Conservation (phyloP, 2,329 filamentous ascomycete genomes). For the Calonectria multiphialidica region DNA sequence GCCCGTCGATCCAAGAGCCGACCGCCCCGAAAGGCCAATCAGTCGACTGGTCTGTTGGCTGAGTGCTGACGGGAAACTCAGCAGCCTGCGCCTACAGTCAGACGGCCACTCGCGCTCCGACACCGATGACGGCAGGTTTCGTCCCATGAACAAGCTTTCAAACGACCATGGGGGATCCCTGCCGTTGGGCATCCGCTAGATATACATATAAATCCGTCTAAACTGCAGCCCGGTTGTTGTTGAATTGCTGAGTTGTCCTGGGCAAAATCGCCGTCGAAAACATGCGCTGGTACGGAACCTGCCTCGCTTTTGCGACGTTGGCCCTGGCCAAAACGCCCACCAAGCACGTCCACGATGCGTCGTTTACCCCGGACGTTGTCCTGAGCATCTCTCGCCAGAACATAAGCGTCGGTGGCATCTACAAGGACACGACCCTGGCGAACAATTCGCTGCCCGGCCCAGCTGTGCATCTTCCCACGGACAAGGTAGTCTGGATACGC, state of each 20-base stretch:
- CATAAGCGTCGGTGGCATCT: neutral
- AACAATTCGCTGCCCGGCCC: neutral
- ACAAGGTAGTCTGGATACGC: neutral
- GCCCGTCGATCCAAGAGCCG: neutral
- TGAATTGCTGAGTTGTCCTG: neutral
- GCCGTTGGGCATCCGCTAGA: neutral
- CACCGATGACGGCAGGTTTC: neutral
- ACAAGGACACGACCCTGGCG: neutral
- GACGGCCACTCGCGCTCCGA: neutral
- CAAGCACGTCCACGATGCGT: neutral
- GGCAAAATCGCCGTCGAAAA: neutral
- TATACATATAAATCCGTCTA: neutral
- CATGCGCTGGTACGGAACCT: neutral
- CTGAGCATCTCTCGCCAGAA: neutral
- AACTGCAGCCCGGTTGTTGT: too few species aligned
- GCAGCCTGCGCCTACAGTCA: neutral
- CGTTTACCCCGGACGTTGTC: neutral
- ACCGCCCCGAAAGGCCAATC: neutral
- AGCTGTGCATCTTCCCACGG: neutral
- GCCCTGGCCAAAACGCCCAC: neutral
- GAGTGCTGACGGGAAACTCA: neutral
- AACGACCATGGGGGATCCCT: neutral
- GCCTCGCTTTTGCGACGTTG: neutral
- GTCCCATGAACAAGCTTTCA: neutral
- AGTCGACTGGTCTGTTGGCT: neutral